Conservation (phyloP, 768 basidiomycete genomes). For the Rhodosporidiobolus odoratus region DNA sequence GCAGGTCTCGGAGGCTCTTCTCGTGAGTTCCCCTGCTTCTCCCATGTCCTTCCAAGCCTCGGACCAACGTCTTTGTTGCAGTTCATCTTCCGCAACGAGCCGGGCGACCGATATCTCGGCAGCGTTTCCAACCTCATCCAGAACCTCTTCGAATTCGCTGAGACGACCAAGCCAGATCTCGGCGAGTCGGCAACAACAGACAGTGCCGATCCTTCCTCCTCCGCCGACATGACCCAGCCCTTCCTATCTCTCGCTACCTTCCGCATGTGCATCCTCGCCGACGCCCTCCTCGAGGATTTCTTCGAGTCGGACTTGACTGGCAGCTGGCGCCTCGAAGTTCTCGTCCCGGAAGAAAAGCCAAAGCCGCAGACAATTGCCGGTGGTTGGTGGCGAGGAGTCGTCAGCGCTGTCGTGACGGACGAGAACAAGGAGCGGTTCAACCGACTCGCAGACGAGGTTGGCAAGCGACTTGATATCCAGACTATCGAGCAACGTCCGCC, state of each 20-base stretch:
- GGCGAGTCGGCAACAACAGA: neutral
- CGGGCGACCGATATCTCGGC: slow-evolving; percentile 92
- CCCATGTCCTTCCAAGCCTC: neutral
- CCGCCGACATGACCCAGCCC: slow-evolving; percentile 36
- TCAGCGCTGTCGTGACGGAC: slow-evolving; percentile 83
- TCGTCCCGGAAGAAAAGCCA: slow-evolving; percentile 48
- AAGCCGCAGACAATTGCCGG: slow-evolving; percentile 52
- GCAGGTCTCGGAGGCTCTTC: slow-evolving; percentile 84
- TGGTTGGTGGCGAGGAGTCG: slow-evolving; percentile 62
- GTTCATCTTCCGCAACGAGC: slow-evolving; percentile 97
- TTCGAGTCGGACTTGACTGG: slow-evolving; percentile 85
- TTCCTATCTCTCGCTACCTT: slow-evolving; percentile 89
- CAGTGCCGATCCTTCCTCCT: neutral
- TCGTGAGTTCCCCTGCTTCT: slow-evolving; percentile 55
- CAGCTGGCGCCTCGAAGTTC: slow-evolving; percentile 70
- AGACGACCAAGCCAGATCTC: slow-evolving; percentile 29
- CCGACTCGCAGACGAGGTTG: slow-evolving; percentile 86
- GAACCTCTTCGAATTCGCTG: slow-evolving; percentile 89
- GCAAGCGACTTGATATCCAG: slow-evolving; percentile 88
- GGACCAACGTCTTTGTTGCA: slow-evolving; percentile 45
- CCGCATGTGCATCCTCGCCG: slow-evolving; percentile 97
- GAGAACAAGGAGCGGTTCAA: slow-evolving; percentile 92
- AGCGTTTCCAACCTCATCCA: slow-evolving; percentile 82
- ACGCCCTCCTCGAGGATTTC: slow-evolving; percentile 92
- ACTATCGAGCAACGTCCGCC: slow-evolving; percentile 53